These are phyloP conservation scores for Coemansia javaensis DNA, from an alignment of 192 early-diverging fungal genomes.

Conservation along the genomic window DNA sequence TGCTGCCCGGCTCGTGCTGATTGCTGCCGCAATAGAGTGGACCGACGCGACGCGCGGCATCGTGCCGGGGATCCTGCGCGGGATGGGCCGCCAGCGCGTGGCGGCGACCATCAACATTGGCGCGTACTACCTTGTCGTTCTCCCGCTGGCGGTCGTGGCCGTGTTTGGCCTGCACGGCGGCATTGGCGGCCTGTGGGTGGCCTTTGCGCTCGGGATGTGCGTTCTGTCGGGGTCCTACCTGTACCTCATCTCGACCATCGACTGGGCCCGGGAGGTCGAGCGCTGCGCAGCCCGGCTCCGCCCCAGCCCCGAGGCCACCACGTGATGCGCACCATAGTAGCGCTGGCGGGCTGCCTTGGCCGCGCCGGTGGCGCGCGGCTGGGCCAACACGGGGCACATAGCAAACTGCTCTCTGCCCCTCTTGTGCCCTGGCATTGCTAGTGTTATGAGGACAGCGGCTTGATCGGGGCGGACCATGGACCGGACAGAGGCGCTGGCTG, in stretches of 20 bases:
- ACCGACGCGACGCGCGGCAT: conserved; percentile 57
- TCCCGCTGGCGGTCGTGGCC: conserved; percentile 45
- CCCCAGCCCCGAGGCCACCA: too few species aligned
- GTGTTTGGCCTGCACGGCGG: conserved; percentile 21
- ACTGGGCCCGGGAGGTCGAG: conserved; percentile 29
- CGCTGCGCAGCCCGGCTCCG: conserved; percentile 16
- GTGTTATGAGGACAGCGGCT: background rate
- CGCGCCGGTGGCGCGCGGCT: too few species aligned
- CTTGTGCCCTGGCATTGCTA: too few species aligned
- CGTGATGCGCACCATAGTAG: too few species aligned
- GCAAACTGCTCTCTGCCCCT: too few species aligned
- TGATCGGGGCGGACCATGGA: conserved; percentile 12
- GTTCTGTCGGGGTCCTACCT: conserved; percentile 27
- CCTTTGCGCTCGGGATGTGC: conserved; percentile 33
- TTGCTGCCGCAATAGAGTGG: conserved; percentile 37
- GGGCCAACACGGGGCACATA: too few species aligned
- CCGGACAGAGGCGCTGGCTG: conserved; percentile 12
- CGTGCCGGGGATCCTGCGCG: conserved; percentile 56
- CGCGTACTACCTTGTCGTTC: conserved; percentile 49
- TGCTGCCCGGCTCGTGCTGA: conserved; percentile 19
- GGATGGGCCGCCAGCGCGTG: conserved; percentile 49
- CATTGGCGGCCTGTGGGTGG: conserved; percentile 37
- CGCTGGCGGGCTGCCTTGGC: too few species aligned
- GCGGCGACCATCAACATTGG: conserved; percentile 51
- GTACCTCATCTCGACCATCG: background rate